A percentile compares a stretch with the other conserved stretches of the same genome.
phyloP scores from a whole-genome alignment of 176 grass and related monocot species.

The Musa schizocarpa region DNA sequence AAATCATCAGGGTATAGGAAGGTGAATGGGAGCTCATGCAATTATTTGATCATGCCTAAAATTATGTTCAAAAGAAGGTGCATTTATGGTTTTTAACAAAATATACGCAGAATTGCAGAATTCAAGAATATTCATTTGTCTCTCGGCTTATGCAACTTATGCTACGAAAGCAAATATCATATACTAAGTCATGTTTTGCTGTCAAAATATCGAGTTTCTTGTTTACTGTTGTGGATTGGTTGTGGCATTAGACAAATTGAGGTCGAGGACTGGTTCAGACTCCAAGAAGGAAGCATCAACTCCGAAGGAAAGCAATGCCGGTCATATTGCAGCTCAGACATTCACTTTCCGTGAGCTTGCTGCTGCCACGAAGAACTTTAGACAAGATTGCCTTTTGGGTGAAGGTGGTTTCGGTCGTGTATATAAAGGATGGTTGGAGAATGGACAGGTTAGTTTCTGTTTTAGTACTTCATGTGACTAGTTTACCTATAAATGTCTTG shows the following conservation, averaged over 20 bases:
- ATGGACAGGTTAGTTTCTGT: conserved; percentile 17
- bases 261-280: conserved; percentile 1
- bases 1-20: no score
- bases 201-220: not conserved
- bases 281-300: conserved; percentile 21
- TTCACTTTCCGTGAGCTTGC: conserved; percentile 38
- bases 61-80: no score
- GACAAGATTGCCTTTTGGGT: conserved; percentile 32
- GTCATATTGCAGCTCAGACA: conserved; percentile 35
- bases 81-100: no score
- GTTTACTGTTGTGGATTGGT: not conserved
- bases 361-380: conserved; percentile 30
- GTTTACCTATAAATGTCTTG: not conserved
- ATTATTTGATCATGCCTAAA: no score
- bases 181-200: no score
- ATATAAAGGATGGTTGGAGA: conserved; percentile 28
- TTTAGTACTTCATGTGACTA: not conserved
- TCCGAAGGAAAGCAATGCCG: conserved; percentile 25
- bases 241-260: conserved; percentile 17
- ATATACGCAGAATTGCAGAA: no score
- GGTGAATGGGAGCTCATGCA: no score
- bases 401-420: conserved; percentile 44
- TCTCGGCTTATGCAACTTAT: no score
- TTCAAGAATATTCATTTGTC: no score
- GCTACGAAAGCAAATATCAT: no score